Base-by-base conservation (phyloP, 78 protist species). In the Corallochytrium limacisporum region DNA sequence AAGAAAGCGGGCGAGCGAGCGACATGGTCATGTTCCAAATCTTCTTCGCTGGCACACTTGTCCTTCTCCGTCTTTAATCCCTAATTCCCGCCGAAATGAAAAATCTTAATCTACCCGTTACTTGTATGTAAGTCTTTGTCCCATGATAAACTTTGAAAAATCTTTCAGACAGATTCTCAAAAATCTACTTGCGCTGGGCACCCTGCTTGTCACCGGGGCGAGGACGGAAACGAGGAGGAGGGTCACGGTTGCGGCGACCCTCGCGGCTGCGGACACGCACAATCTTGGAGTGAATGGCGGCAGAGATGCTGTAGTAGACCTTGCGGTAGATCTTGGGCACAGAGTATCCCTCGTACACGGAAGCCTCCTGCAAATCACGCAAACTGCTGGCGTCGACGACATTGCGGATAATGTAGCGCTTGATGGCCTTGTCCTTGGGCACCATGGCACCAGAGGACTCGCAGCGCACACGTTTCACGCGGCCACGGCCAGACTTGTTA, bases 241-340 rank as follows among this genome's bases (percentile, higher is more conserved):
- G 93, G 20, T 51, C 65, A 28, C 94, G 81, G 77, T 55, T 59
- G 42, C 81, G 53, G 69, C 96, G 88, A 26, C 37, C 79, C 20
- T 60, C 81, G 24, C 22, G 39, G 35, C 94, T 79, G n/a, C 98
- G 87, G 59, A 83, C 94, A 49, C 98, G 91, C 18, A 93, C 98
- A 33, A 80, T 49, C 72, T 78, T 88, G 49, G 93, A 69, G 95
- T 95, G 99, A 68, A 87, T 82, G 40, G 99, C 99, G 85, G 98
- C 93, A 32, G 98, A 90, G 72, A 93, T 69, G 86, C 99, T 93
- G 91, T 93, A 91, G 62, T 87, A 87, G 74, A 78, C 57, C 88
- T 93, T 93, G 75, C 82, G 54, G 89, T 90, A 95, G 53, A 91
- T 40, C 87, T 89, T 95, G 68, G 99, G 99, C 54, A 91, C 84